Evolutionary conservation across 106 monocot species (phyloP), one percentile per base, ranked within the genome.

Genomic region (Allium sativum): DNA sequence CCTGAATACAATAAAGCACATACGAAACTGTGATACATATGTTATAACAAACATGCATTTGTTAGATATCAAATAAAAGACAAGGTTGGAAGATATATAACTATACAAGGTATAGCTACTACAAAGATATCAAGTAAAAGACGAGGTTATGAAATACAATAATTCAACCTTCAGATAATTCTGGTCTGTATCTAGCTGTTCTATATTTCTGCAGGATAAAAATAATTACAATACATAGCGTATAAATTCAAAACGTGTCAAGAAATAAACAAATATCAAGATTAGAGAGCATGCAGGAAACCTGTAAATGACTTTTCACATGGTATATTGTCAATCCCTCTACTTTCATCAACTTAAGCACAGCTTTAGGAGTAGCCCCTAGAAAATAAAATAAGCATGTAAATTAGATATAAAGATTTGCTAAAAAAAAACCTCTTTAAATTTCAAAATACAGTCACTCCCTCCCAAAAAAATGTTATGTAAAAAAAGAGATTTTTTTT

Each of bases 231-330:
- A 70, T 61, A 44, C 7, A n/a, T 53, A 43, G 12, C 19, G 1
- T 31, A 31, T 31, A 31, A 31, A 31, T 31, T 31, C 31, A 31
- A 31, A 31, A 31, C 31, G 5, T 31, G 5, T 31, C 31, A 31
- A 31, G 31, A 57, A 21, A 6, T 65, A 13, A 7, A 52, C 42
- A 18, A 3, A 48, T 60, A 42, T 21, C 47, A 13, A 62, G 44
- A 57, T 18, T 40, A 40, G 31, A 40, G 31, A 62, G 64, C 19
- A 4, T 16, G 55, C 41, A 42, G 22, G 8, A 67, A 45, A 93
- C 93, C 89, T 94, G 93, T 18, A 94, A 68, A 44, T 94, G 93
- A 70, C 93, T 94, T 75, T 94, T 94, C 8, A 89, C 93, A 75
- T 94, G 93, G 73, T 83, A 89, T 61, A 94, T 94, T 2, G 93